A percentile compares a stretch with the other conserved stretches of the same genome.
Evolutionary conservation across 495 filamentous ascomycete species (phyloP).

Genomic region (Podospora pseudoanserina): DNA sequence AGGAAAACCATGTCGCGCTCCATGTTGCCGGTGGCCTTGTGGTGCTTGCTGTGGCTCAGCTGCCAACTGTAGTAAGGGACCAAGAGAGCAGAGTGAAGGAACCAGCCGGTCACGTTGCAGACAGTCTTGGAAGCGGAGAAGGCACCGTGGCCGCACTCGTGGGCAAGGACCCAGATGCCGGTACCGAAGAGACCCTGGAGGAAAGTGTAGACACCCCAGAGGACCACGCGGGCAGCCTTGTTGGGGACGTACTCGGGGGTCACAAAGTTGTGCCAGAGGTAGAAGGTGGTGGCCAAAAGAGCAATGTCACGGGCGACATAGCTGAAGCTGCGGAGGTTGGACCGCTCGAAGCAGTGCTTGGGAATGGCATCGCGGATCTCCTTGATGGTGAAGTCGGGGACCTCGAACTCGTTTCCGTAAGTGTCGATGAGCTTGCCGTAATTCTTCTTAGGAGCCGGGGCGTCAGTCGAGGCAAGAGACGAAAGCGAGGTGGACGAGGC

Average conservation of each 20-base stretch:
- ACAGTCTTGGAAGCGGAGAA: slow-evolving; percentile 76
- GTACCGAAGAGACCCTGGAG: slow-evolving; percentile 74
- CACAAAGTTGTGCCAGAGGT: slow-evolving; percentile 61
- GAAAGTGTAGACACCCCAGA: slow-evolving; percentile 70
- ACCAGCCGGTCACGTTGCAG: slow-evolving; percentile 83
- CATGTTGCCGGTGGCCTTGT: slow-evolving; percentile 93
- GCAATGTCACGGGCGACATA: slow-evolving; percentile 71
- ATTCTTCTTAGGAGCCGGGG: slow-evolving; percentile 14
- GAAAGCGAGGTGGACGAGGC: slow-evolving; percentile 88
- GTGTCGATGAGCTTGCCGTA: slow-evolving; percentile 63
- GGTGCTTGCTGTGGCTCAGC: slow-evolving; percentile 89
- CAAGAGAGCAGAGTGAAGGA: slow-evolving; percentile 75
- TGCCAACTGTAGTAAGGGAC: slow-evolving; percentile 94
- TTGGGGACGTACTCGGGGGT: slow-evolving; percentile 58
- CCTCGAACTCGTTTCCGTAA: slow-evolving; percentile 69
- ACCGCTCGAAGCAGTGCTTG: slow-evolving; percentile 75
- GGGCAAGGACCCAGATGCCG: slow-evolving; percentile 79
- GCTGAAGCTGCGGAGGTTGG: slow-evolving; percentile 53
- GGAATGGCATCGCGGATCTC: slow-evolving; percentile 79
- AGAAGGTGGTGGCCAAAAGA: slow-evolving; percentile 61
- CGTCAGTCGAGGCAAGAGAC: slow-evolving; percentile 68
- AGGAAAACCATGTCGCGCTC: slow-evolving; percentile 98
- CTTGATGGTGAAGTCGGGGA: slow-evolving; percentile 77
- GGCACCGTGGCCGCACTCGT: slow-evolving; percentile 85
- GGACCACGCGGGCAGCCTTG: slow-evolving; percentile 49